Evolutionary conservation across 2,329 filamentous ascomycete genomes (phyloP), one percentile per base, ranked within the genome.

Genomic region (Penicillium hesseltinei): DNA sequence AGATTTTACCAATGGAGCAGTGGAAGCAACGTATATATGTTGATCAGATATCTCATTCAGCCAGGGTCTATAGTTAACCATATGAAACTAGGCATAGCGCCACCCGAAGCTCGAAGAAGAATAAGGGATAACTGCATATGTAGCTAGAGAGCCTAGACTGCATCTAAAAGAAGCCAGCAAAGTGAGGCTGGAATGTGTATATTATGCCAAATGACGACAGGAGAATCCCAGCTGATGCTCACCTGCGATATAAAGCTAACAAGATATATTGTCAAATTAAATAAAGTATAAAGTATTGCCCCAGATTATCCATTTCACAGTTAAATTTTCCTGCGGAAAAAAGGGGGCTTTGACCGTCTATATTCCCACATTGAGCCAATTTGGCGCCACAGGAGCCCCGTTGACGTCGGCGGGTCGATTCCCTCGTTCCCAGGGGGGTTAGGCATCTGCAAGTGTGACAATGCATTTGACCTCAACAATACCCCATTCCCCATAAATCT

Each of bases 341-440:
- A 10, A 29, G 54, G 54, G 54, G 36, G 42, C 36, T n/a, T 35
- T 31, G 43, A 25, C 42, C n/a, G 19, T 33, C 25, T 8, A 43
- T 35, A 21, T 35, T 51, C 35, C 48, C 42, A 19, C 17, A 57
- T 57, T 23, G 23, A 54, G 45, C 51, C 42, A n/a, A 48, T 38
- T 53, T 42, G 40, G 43, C 56, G 56, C 56, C 56, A 58, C 56
- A 47, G 31, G 25, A 55, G 45, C 44, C 45, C 51, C 56, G 36
- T 55, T 50, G 51, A 49, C 56, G 56, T 45, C 54, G 54, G 49
- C 54, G 49, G 54, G 54, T 57, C 54, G 54, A 57, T 57, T 42
- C 29, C 43, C 54, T 53, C 29, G 42, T 53, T 53, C 36, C 40
- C 27, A 42, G 35, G 54, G 52, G 48, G 42, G 33, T 25, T 43